Conservation (phyloP, 208 protist genomes). For the Spongospora subterranea region DNA sequence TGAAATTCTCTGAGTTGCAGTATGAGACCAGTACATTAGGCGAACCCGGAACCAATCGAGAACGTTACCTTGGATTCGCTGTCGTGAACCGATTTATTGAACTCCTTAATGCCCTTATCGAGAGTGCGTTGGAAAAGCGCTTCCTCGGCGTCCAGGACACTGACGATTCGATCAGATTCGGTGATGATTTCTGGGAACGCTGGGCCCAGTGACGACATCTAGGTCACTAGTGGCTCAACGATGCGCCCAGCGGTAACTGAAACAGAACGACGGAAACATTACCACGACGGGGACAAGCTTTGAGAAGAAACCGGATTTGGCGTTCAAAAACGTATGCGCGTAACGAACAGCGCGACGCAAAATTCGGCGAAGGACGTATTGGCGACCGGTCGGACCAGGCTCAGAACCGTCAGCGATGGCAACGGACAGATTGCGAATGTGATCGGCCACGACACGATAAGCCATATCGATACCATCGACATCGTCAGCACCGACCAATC, state of each 20-base stretch:
- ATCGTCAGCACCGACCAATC: conserved; percentile 63
- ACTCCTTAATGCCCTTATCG: conserved; percentile 89
- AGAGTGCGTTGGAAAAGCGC: conserved; percentile 91
- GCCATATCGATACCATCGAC: conserved; percentile 64
- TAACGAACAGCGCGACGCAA: conserved; percentile 95
- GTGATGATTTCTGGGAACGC: conserved; percentile 91
- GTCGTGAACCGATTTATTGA: conserved; percentile 74
- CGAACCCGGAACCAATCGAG: no score
- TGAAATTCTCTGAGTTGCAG: not conserved
- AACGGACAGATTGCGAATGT: conserved; percentile 96
- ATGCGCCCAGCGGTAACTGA: not conserved
- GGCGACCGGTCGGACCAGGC: conserved; percentile 84
- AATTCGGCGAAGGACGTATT: conserved; percentile 96
- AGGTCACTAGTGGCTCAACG: no score
- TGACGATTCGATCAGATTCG: conserved; percentile 81
- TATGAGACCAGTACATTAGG: not conserved
- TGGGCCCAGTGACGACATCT: conserved; percentile 76
- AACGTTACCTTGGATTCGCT: not conserved
- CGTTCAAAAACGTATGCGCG: conserved; percentile 90
- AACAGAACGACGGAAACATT: not conserved
- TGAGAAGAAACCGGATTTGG: conserved; percentile 88
- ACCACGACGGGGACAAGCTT: conserved; percentile 88
- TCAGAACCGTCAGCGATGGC: conserved; percentile 94
- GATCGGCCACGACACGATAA: conserved; percentile 95
- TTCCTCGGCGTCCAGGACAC: conserved; percentile 93